A percentile compares a stretch with the other conserved stretches of the same genome.
These are phyloP conservation scores for Vigna reflexopilosa DNA, from an alignment of 306 rosid genomes.

Conservation along the genomic window DNA sequence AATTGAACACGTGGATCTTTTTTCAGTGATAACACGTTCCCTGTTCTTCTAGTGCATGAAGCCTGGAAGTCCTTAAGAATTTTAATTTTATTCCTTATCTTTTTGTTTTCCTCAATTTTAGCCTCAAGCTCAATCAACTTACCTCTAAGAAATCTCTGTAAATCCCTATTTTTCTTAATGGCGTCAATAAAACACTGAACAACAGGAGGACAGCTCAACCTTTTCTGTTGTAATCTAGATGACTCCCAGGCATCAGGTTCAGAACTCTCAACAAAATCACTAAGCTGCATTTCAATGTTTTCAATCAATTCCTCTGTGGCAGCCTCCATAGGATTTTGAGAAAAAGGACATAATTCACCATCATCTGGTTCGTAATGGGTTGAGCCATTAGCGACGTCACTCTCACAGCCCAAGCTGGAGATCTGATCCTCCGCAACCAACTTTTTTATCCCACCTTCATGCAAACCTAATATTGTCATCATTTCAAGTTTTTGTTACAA, in stretches of 20 bases:
- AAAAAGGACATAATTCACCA: slow-evolving; percentile 41
- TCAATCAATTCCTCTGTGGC: slow-evolving; percentile 29
- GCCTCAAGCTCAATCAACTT: slow-evolving; percentile 76
- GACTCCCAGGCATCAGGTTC: slow-evolving; percentile 45
- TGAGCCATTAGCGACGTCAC: slow-evolving; percentile 45
- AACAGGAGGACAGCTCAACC: slow-evolving; percentile 64
- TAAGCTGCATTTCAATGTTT: slow-evolving; percentile 44
- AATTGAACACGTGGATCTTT: slow-evolving; percentile 78
- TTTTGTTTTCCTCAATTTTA: slow-evolving; percentile 81
- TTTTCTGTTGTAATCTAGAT: slow-evolving; percentile 46
- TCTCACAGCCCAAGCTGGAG: slow-evolving; percentile 38
- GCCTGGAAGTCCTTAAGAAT: slow-evolving; percentile 79
- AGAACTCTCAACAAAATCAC: slow-evolving; percentile 37
- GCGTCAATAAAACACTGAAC: slow-evolving; percentile 77
- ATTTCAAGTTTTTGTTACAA: neutral
- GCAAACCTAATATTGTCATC: slow-evolving; percentile 44
- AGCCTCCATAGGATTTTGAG: slow-evolving; percentile 32
- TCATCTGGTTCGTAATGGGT: slow-evolving; percentile 39
- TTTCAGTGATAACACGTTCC: slow-evolving; percentile 71
- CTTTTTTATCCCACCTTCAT: slow-evolving; percentile 38
- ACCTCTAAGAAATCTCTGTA: slow-evolving; percentile 68
- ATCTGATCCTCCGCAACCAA: slow-evolving; percentile 49
- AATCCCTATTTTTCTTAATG: slow-evolving; percentile 75
- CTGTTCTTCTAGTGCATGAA: slow-evolving; percentile 72
- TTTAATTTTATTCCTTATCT: slow-evolving; percentile 65